Conservation (phyloP, 768 basidiomycete genomes). For the Naganishia onofrii region DNA sequence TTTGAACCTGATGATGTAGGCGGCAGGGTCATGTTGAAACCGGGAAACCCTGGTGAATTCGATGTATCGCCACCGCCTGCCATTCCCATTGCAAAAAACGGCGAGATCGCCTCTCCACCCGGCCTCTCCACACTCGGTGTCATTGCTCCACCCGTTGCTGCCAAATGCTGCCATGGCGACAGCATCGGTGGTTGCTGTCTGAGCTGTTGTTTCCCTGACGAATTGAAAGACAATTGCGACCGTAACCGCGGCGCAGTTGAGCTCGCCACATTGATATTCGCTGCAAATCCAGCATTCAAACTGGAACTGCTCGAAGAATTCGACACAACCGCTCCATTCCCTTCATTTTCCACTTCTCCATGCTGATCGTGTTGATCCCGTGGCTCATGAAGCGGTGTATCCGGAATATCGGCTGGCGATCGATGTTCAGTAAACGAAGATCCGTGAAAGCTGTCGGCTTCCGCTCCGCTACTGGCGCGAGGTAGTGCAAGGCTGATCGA, state of each 20-base stretch:
- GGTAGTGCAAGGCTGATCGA: conserved; percentile 1
- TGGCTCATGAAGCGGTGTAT: conserved; percentile 17
- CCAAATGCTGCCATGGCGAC: conserved; percentile 45
- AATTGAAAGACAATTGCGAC: neutral
- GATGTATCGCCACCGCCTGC: neutral
- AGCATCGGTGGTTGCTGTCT: neutral
- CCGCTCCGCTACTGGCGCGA: neutral
- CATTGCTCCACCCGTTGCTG: conserved; percentile 45
- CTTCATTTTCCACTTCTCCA: neutral
- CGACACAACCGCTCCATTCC: neutral
- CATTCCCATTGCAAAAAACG: conserved; percentile 16
- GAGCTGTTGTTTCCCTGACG: neutral
- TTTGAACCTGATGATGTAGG: neutral
- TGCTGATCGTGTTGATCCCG: neutral
- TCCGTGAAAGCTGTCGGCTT: neutral
- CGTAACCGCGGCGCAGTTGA: neutral
- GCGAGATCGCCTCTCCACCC: conserved; percentile 15
- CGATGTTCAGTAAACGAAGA: conserved; percentile 21
- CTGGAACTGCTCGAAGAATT: neutral
- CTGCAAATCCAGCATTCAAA: neutral
- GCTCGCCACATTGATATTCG: neutral
- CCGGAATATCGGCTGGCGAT: conserved; percentile 6
- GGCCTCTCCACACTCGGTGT: conserved; percentile 44
- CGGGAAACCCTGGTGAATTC: conserved; percentile 8
- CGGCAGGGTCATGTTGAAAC: neutral